Evolutionary conservation across 2,329 filamentous ascomycete species (phyloP), one percentile per base, ranked within the genome.

Genomic region (Fusarium oligoseptatum): DNA sequence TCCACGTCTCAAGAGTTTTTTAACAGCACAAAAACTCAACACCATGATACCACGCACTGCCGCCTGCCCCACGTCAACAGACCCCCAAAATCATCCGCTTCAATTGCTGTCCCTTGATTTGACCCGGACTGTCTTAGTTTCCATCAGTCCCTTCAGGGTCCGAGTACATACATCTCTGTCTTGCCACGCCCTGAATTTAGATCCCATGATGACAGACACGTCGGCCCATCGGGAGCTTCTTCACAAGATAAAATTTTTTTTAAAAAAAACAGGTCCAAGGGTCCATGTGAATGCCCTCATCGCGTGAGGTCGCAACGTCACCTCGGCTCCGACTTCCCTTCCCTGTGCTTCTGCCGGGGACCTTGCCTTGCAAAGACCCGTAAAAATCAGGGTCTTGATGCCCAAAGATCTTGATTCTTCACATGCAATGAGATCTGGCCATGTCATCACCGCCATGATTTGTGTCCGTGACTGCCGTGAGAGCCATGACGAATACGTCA

Each of bases 51-150:
- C 60, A 60, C 60, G 32, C 32, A 32, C 32, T 34, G 4, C 4
- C 10, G 39, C 56, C 60, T 27, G 39, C 60, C 68, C 68, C 60
- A 64, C 68, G 71, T 73, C 71, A 74, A 69, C 62, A 43, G 63
- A 74, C 66, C 76, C 71, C 27, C 27, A 9, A 29, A 76, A 78
- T 78, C 76, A 77, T 77, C 76, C 75, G 76, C 76, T 57, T 77
- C 76, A 75, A 74, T 76, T 72, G 61, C 64, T 57, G 66, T 64
- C 48, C 64, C 61, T 29, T 29, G 24, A 52, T 52, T 52, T 34
- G 32, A n/a, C n/a, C 4, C 24, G 60, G 22, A 22, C 37, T 27
- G 48, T 24, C 48, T 36, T 55, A 48, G 24, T 69, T 37, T 41
- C 58, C 37, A 45, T 32, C 64, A 57, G 37, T 55, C 52, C 45